Evolutionary conservation across 306 rosid genomes (phyloP), one percentile per base, ranked within the genome.

Genomic region (Malus asiatica): DNA sequence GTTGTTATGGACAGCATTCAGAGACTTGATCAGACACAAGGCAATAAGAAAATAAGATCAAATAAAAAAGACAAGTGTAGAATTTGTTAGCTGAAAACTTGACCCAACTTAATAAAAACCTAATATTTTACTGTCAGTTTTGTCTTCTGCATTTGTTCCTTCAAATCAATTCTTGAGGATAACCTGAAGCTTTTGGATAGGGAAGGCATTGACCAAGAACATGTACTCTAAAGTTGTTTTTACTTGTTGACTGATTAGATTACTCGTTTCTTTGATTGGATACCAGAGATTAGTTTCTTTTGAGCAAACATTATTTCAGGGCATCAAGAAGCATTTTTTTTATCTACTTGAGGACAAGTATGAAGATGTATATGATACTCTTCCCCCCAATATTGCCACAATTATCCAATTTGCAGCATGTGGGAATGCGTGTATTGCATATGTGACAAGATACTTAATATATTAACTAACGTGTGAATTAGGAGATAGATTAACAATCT

Each of bases 211-310:
- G 82, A 71, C 72, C 69, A 71, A 19, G 20, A 2, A 59, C 32
- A 23, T 35, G 53, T 63, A 27, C 51, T 69, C 23, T 51, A 68
- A 59, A 15, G 25, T 77, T 77, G 75, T 70, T 70, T 35, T 58
- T 38, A 53, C 27, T 53, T 25, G 42, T 71, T 71, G 71, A 71
- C 71, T 51, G 76, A 62, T 11, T 78, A 23, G 4, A 51, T 71
- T 45, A 58, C 57, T 3, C 13, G 51, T 30, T 33, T 42, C 20
- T 23, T 22, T 53, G 82, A 63, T 72, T 64, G 45, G 58, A 78
- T 38, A 70, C 76, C 42, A 46, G 51, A 15, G 11, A 16, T 44
- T 61, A 44, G 73, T 22, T 22, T 45, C n/a, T 77, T 60, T 20
- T 30, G 62, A 12, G 35, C 33, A 71, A 71, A 72, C 52, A 72